Conservation (phyloP, 768 basidiomycete species). For the Leccinellum albellum region DNA sequence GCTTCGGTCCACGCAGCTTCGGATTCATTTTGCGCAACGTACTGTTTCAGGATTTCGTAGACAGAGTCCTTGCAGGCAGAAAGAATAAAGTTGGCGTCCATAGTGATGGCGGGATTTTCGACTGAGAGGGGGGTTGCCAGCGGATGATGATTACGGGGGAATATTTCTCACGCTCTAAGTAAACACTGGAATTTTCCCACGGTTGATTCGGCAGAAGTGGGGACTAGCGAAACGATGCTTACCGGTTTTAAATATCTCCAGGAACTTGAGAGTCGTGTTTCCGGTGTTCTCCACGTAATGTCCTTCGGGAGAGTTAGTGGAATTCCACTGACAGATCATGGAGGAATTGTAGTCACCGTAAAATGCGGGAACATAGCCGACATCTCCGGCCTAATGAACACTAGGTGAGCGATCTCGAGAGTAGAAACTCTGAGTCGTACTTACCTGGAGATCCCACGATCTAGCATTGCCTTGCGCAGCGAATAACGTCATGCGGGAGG, state of each 20-base stretch:
- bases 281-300: slow-evolving; percentile 56
- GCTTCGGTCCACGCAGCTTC: too few species aligned
- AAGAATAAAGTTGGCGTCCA: too few species aligned
- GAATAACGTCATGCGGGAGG: slow-evolving; percentile 54
- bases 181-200: too few species aligned
- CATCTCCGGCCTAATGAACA: slow-evolving; percentile 18
- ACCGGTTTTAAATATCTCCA: slow-evolving; percentile 48
- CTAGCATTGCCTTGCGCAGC: slow-evolving; percentile 49
- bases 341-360: slow-evolving; percentile 7
- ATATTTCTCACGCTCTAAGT: too few species aligned
- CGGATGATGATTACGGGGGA: too few species aligned
- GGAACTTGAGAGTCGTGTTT: slow-evolving; percentile 44
- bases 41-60: too few species aligned
- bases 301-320: slow-evolving; percentile 21
- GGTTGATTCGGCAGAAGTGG: too few species aligned
- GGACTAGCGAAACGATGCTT: slow-evolving; percentile 1
- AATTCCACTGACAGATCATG: neutral
- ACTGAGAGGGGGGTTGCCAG: too few species aligned
- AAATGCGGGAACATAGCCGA: slow-evolving; percentile 13
- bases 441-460: slow-evolving; percentile 57
- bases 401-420: neutral
- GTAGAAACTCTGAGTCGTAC: neutral
- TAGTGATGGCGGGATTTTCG: too few species aligned
- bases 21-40: too few species aligned
- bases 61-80: too few species aligned